Base-by-base conservation (phyloP, 306 rosid species). In the Arachis stenosperma region DNA sequence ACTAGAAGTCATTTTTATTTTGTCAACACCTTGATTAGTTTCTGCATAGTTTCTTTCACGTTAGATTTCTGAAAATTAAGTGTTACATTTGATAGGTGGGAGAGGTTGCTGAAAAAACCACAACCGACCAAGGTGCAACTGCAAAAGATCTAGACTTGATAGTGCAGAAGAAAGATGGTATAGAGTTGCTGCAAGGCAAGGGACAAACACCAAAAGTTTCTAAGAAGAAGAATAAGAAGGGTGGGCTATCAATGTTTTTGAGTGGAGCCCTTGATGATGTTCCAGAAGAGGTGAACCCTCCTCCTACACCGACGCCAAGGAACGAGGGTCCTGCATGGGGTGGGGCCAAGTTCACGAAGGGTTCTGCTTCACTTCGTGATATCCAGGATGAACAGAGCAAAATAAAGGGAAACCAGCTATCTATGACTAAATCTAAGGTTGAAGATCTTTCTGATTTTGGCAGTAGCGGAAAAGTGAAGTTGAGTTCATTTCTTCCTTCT, bases 231-330 rank as follows among this genome's bases (percentile, higher is more conserved):
- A 85, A 80, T 64, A 91, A 86, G 84, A 94, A 89, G 73, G 97
- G 97, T 39, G 98, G 98, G 67, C 95, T 94, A 61, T 91, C 98
- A 8, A 88, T 91, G 98, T 94, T 94, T 83, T 85, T 94, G 86
- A 94, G 96, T 69, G 98, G 98, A 42, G 97, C 97, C 60, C 89
- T 94, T 29, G 98, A 91, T 68, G 91, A 89, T 51, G 43, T 47
- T 17, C 90, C 87, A 0, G 80, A 88, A 75, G 85, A 78, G 66
- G 81, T 77, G 33, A 83, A 76, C 11, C 86, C 88, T 5, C 90
- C 90, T 39, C 90, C 90, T 33, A 33, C 37, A 52, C 86, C 87
- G 0, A 43, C 82, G 6, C 93, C 88, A 15, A 91, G 37, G 88
- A 70, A 39, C 27, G 98, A 94, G 47, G 96, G 84, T 53, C 97